phyloP scores from a whole-genome alignment of 345 rosid genomes.

The Geranium rotundifolium region DNA sequence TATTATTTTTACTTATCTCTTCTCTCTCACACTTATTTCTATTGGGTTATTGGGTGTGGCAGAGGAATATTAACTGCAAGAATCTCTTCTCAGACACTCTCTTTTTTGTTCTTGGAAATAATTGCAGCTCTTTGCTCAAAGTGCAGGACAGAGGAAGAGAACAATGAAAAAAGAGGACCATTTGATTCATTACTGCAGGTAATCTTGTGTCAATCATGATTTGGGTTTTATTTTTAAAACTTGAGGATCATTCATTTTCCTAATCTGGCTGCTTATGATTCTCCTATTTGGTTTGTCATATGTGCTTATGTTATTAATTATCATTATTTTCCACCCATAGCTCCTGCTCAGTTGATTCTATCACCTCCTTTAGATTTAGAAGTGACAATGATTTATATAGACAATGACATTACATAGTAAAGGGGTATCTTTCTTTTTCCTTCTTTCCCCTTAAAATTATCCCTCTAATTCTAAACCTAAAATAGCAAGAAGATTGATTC shows the following conservation, averaged over 20 bases:
- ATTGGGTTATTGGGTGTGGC: not conserved
- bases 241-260: slow-evolving; percentile 8
- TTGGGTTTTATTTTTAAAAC: slow-evolving; percentile 10
- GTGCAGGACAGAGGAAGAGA: too few species aligned
- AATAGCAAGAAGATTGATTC: not conserved
- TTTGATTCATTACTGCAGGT: slow-evolving; percentile 2
- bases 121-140: too few species aligned
- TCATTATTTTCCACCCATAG: slow-evolving; percentile 23
- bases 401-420: not conserved
- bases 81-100: slow-evolving; percentile 19
- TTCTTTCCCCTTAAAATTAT: too few species aligned
- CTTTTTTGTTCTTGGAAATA: not conserved
- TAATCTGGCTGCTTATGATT: slow-evolving; percentile 14
- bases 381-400: too few species aligned
- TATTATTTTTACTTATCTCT: not conserved
- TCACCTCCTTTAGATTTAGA: too few species aligned
- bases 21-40: slow-evolving; percentile 4
- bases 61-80: slow-evolving; percentile 29
- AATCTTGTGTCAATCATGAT: slow-evolving; percentile 23
- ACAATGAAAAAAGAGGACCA: slow-evolving; percentile 12
- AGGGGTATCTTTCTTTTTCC: not conserved
- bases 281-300: slow-evolving; percentile 6
- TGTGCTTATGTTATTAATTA: slow-evolving; percentile 4
- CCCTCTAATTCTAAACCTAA: too few species aligned
- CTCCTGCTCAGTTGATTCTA: too few species aligned